Evolutionary conservation across 1,284 basidiomycete species (phyloP), one percentile per base, ranked within the genome.

Genomic region (Naganishia liquefaciens): DNA sequence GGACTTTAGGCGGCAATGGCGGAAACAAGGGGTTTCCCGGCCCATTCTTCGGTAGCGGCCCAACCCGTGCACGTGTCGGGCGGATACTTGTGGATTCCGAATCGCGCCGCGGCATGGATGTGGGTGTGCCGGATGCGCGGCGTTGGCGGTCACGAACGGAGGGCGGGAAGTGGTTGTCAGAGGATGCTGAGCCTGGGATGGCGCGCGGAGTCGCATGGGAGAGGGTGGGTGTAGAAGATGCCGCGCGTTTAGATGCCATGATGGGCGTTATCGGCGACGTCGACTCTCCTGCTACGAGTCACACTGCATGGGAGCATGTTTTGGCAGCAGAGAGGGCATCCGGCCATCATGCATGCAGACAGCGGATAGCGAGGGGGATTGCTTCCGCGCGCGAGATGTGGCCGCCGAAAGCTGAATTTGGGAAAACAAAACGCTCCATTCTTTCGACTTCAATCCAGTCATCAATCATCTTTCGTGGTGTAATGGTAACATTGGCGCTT

Each of bases 21-120:
- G 77, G 77, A 13, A 79, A 70, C 33, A 76, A 73, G 10, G 77
- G 77, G 66, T 77, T 78, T 10, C 76, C 70, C 9, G 77, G 77
- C 17, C 77, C 77, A 10, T 71, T 65, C 25, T 73, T 70, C 1
- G 77, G 77, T 43, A 77, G 73, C 17, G 78, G 68, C 2, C 77
- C 77, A 61, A 77, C 76, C 21, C 75, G 68, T 17, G 70, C 70
- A 47, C 77, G 68, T 19, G 77, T 78, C 3, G 68, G 44, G 30
- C 76, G 69, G 13, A 49, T 19, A 2, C 33, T 33, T 13, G 46
- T 3, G 5, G 33, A 19, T 17, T 60, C 57, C 33, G 57, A 50
- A 9, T 47, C 46, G 28, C 47, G 33, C 6, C 30, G 46, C 7
- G 57, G 57, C 1, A 47, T 33, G 1, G 57, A 49, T 5, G 57